Evolutionary conservation across 2,329 filamentous ascomycete species (phyloP).

Genomic region (Aspergillus oerlinghausenensis): DNA sequence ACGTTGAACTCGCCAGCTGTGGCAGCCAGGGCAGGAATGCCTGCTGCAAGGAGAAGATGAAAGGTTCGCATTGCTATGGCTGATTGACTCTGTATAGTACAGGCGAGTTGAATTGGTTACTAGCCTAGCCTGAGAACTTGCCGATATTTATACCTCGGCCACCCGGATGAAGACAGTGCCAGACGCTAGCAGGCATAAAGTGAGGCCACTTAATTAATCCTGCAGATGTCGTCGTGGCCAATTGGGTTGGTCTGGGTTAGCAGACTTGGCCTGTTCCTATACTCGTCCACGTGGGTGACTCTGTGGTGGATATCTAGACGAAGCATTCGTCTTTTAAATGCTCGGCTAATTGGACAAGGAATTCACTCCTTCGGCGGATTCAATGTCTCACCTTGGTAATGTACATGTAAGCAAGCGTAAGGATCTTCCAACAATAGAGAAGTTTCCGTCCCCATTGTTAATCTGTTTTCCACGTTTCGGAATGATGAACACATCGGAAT

Average conservation of each 20-base stretch:
- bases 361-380: too few relatives aligned
- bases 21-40: slow-evolving; percentile 11
- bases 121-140: neutral
- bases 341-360: too few relatives aligned
- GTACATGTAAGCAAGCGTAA: neutral
- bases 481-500: too few relatives aligned
- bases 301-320: neutral
- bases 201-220: neutral
- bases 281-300: neutral
- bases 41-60: too few relatives aligned
- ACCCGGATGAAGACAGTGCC: neutral
- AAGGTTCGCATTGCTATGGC: neutral
- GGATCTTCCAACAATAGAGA: neutral
- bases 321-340: too few relatives aligned
- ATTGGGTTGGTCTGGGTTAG: neutral
- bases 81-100: neutral
- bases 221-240: neutral
- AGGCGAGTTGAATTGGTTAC: neutral
- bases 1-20: slow-evolving; percentile 47
- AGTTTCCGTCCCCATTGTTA: neutral
- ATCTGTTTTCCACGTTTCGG: neutral
- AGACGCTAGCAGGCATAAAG: neutral
- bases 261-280: neutral
- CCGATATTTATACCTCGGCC: neutral
- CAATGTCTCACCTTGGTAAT: neutral